Evolutionary conservation across 257 asterid genomes (phyloP).

Genomic region (Ballota nigra): DNA sequence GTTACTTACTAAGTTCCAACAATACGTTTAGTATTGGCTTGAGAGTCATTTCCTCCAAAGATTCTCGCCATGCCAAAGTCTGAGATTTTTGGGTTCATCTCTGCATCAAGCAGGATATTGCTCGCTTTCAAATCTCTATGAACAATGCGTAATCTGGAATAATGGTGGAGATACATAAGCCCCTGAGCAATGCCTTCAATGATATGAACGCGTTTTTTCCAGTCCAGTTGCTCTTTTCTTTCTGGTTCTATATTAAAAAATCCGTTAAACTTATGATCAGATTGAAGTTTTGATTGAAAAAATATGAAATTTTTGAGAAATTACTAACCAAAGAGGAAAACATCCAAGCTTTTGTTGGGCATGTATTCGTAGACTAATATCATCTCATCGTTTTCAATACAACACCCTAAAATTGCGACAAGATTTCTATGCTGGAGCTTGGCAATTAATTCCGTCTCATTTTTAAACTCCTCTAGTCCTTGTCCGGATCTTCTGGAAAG

Average conservation of each 20-base stretch:
- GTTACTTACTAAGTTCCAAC: slow-evolving; percentile 49
- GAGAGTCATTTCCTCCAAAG: slow-evolving; percentile 27
- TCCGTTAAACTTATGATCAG: neutral
- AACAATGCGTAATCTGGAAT: slow-evolving; percentile 36
- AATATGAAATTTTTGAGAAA: neutral
- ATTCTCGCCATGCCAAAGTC: slow-evolving; percentile 55
- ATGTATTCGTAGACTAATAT: neutral
- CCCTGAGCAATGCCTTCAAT: slow-evolving; percentile 55
- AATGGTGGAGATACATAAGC: slow-evolving; percentile 44
- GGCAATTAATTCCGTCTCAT: slow-evolving; percentile 22
- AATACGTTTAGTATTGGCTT: neutral
- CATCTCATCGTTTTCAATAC: slow-evolving; percentile 12
- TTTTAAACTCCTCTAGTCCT: slow-evolving; percentile 24
- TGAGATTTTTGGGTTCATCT: slow-evolving; percentile 49
- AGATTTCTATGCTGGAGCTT: slow-evolving; percentile 27
- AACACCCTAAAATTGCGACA: slow-evolving; percentile 22
- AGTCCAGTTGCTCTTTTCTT: slow-evolving; percentile 22
- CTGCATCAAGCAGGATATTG: slow-evolving; percentile 35
- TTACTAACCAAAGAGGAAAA: neutral
- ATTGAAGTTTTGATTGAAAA: too few relatives aligned
- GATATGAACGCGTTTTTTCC: slow-evolving; percentile 34
- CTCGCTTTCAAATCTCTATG: slow-evolving; percentile 48
- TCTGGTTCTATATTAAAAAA: neutral
- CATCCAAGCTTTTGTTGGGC: neutral
- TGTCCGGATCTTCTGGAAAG: slow-evolving; percentile 27